Base-by-base conservation (phyloP, 78 protist species). In the Emiliania huxleyi region DNA sequence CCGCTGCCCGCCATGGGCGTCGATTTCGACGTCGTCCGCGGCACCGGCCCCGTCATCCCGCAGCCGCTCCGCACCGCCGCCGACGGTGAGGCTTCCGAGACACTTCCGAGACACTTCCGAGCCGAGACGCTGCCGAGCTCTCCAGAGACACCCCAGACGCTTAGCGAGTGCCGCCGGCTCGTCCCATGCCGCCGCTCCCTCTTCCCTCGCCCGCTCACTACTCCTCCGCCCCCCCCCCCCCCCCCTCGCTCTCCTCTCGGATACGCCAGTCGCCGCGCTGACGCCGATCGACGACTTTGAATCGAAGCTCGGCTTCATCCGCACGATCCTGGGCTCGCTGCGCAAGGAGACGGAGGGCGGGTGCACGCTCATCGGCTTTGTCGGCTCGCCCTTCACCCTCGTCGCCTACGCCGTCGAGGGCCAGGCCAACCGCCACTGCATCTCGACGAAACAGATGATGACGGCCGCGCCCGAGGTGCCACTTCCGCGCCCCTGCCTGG, bases 391-490 rank as follows among this genome's bases (percentile, higher is more conserved):
- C 33, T 98, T 97, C 97, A 98, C 99, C 1, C 93, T 97, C 46
- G 94, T 97, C 90, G 94, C 98, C 22, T 98, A 98, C 95, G 94
- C 96, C 77, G 92, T 96, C 42, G 98, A 98, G 87, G 99, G 99
- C 79, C 94, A 96, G 0, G 97, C 98, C 89, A 84, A 84, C 69
- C 90, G 90, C 77, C 91, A 77, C 37, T 91, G 87, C 81, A 62
- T 56, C 42, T 45, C 52, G 75, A 81, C 87, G 48, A 91, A 91
- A 90, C 38, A 52, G 90, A 91, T 91, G 93, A 81, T 81, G 90
- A 55, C 23, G n/a, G 37, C 37, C 35, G 77, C 33, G 35, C 91
- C 91, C 1, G 75, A 48, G 40, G 89, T n/a, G n/a, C n/a, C n/a
- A n/a, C n/a, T n/a, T n/a, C n/a, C n/a, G n/a, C n/a, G n/a, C n/a